phyloP scores from a whole-genome alignment of 208 protist genomes.

The Wallacemonas sp. region DNA sequence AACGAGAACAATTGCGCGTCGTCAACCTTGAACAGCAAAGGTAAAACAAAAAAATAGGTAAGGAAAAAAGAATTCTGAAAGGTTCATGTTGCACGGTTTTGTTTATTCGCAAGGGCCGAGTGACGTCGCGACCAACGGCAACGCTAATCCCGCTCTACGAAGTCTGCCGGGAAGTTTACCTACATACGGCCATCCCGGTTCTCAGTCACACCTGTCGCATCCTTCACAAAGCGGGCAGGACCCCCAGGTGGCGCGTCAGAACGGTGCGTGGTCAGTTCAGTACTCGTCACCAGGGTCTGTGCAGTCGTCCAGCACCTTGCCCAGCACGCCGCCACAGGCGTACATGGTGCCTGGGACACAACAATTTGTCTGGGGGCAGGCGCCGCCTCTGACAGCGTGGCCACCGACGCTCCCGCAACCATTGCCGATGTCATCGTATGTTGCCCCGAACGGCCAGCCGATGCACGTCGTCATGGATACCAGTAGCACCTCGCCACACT shows the following conservation, averaged over 20 bases:
- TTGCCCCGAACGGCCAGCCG: not conserved
- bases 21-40: not conserved
- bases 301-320: conserved; percentile 1
- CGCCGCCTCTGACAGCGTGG: not conserved
- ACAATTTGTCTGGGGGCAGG: conserved; percentile 1
- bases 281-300: conserved; percentile 2
- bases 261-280: not conserved
- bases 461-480: conserved; percentile 13
- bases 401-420: not conserved
- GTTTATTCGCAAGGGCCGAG: not conserved
- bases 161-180: not conserved
- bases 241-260: not conserved
- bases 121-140: not conserved
- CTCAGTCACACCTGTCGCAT: not conserved
- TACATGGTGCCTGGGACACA: conserved; percentile 5
- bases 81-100: conserved; percentile 3
- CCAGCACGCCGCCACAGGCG: conserved; percentile 2
- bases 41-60: not conserved
- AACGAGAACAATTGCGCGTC: not conserved
- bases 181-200: not conserved
- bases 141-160: not conserved
- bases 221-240: not conserved
- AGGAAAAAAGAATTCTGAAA: not conserved
- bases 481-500: not conserved
- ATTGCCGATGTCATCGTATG: not conserved